phyloP scores from a whole-genome alignment of 257 asterid species.

The Capsicum chinense region DNA sequence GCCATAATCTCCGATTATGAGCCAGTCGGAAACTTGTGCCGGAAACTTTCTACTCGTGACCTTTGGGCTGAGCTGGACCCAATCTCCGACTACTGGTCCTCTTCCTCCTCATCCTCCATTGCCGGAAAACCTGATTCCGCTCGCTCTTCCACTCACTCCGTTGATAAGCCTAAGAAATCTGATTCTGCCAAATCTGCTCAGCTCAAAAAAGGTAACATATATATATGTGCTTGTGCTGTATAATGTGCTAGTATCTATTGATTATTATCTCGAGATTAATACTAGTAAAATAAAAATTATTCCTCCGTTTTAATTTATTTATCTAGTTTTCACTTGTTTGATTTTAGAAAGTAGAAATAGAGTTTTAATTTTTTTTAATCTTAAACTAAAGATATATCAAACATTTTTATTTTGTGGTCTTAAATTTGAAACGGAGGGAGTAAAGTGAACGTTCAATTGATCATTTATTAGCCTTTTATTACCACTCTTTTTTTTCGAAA shows the following conservation, averaged over 20 bases:
- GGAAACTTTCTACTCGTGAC: slow-evolving; percentile 52
- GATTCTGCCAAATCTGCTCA: background rate
- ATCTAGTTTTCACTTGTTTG: no score
- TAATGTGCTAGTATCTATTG: background rate
- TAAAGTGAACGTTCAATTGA: no score
- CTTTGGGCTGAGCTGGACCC: slow-evolving; percentile 74
- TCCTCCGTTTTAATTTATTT: no score
- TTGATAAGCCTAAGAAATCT: slow-evolving; percentile 31
- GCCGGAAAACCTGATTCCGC: slow-evolving; percentile 25
- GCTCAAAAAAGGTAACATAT: slow-evolving; percentile 16
- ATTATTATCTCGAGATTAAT: background rate
- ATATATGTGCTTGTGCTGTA: background rate
- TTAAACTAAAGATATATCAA: no score
- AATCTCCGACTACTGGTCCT: slow-evolving; percentile 62
- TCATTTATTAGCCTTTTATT: no score
- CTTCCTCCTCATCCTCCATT: slow-evolving; percentile 49
- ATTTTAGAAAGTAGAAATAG: no score
- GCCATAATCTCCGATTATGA: slow-evolving; percentile 67
- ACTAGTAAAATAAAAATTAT: no score
- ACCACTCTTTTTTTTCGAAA: no score
- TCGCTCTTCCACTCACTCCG: slow-evolving; percentile 5
- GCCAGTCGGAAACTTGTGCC: slow-evolving; percentile 52
- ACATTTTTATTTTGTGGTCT: no score
- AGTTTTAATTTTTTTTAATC: no score
- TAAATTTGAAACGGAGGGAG: no score